Conservation (phyloP, 2,329 filamentous ascomycete species). For the Polytolypa hystricis region DNA sequence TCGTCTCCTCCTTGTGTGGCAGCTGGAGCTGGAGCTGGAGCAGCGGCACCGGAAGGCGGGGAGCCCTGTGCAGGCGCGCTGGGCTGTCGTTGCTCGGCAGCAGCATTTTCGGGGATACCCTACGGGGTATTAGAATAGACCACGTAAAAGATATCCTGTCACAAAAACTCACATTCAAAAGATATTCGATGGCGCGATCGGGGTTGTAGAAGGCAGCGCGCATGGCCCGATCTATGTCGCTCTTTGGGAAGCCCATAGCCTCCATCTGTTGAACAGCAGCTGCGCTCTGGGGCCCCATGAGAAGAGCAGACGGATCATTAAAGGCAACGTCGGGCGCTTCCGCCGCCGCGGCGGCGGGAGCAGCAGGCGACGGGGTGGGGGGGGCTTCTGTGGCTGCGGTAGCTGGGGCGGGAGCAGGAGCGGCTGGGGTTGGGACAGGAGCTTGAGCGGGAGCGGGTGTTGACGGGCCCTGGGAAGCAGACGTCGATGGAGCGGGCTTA, state of each 20-base stretch:
- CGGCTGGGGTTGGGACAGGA: conserved; percentile 9
- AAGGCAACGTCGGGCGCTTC: conserved; percentile 40
- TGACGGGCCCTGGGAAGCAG: conserved; percentile 25
- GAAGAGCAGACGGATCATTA: conserved; percentile 68
- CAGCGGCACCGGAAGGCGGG: conserved; percentile 34
- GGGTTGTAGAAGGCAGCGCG: conserved; percentile 95
- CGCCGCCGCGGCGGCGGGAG: conserved; percentile 24
- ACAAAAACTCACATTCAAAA: conserved; percentile 62
- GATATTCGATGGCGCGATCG: conserved; percentile 92
- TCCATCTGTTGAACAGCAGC: conserved; percentile 87
- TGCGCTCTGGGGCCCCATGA: conserved; percentile 72
- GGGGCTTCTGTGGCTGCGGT: conserved; percentile 8
- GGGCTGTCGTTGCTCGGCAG: conserved; percentile 54
- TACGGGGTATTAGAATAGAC: conserved; percentile 25
- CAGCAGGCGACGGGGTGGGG: conserved; percentile 12
- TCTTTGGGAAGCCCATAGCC: conserved; percentile 86
- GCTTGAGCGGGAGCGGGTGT: conserved; percentile 13
- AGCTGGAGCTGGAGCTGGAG: conserved; percentile 25
- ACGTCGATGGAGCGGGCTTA: conserved; percentile 47
- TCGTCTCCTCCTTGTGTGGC: conserved; percentile 34
- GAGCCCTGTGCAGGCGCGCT: conserved; percentile 31
- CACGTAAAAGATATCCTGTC: background rate
- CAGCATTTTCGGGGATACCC: conserved; percentile 82
- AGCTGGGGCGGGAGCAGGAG: conserved; percentile 10
- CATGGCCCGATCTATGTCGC: conserved; percentile 86